Conservation (phyloP, 2,329 filamentous ascomycete genomes). For the Colletotrichum filicis region DNA sequence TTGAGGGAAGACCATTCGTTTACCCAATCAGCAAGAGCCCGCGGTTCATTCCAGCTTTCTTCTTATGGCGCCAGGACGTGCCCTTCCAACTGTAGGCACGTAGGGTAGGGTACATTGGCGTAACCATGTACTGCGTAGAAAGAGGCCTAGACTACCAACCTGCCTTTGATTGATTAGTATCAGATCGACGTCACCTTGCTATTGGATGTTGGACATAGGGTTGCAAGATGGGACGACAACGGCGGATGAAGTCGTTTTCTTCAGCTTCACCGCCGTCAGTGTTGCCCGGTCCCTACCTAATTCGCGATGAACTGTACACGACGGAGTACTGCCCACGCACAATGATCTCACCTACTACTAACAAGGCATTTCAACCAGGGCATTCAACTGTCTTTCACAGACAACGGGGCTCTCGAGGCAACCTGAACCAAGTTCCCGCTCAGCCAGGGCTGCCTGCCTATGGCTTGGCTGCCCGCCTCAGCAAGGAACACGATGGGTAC, state of each 20-base stretch:
- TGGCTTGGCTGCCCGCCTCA: background rate
- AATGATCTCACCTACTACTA: background rate
- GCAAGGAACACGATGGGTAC: background rate
- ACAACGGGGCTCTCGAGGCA: background rate
- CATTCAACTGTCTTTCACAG: background rate
- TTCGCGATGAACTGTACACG: too few species aligned
- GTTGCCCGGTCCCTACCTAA: background rate
- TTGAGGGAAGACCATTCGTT: background rate
- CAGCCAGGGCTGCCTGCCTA: background rate
- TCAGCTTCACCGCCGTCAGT: conserved; percentile 4
- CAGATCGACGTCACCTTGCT: background rate
- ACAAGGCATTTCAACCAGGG: background rate
- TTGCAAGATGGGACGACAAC: background rate
- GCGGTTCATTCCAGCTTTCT: background rate
- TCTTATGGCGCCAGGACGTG: background rate
- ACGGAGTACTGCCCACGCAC: background rate
- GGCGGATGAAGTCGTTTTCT: background rate
- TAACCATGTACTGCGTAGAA: background rate
- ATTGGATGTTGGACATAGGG: background rate
- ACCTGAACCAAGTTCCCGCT: background rate
- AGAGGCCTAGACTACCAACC: background rate
- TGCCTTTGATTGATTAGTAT: background rate
- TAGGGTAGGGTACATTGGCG: background rate
- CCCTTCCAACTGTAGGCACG: background rate
- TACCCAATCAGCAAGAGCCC: background rate